A percentile compares a stretch with the other conserved stretches of the same genome.
phyloP scores from a whole-genome alignment of 164 flowering plant genomes.

The Hamamelis virginiana region DNA sequence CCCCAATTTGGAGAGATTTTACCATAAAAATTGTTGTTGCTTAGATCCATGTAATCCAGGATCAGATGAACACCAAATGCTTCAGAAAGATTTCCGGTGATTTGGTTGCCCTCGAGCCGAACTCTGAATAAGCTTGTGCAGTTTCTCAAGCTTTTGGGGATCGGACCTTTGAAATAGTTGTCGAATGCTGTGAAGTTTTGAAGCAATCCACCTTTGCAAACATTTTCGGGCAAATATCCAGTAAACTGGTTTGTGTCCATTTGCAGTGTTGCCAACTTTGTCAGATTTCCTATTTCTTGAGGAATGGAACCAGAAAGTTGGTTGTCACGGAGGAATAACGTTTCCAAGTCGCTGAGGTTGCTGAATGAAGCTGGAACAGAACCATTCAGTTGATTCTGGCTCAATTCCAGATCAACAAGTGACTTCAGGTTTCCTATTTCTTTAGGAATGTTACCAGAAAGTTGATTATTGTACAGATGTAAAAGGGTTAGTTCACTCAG shows the following conservation, averaged over 20 bases:
- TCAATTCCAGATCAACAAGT: constrained; percentile 4
- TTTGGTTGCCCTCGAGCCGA: constrained; percentile 15
- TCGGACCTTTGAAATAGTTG: constrained; percentile 14
- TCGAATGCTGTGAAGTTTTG: not conserved
- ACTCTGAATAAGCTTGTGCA: too few relatives aligned
- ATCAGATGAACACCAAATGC: constrained; percentile 16
- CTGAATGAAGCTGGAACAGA: constrained; percentile 16
- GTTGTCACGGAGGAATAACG: constrained; percentile 11
- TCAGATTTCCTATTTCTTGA: constrained; percentile 14
- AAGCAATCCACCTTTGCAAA: constrained; percentile 12
- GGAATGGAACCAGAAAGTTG: constrained; percentile 27
- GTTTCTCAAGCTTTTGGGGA: constrained; percentile 14
- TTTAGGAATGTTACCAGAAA: constrained; percentile 23
- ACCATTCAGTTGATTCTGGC: constrained; percentile 14
- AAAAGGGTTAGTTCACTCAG: not conserved
- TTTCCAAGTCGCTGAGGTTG: constrained; percentile 8
- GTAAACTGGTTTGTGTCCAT: constrained; percentile 12
- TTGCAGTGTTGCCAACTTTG: not conserved
- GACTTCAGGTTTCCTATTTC: constrained; percentile 16
- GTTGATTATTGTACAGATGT: constrained; percentile 8
- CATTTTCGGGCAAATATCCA: constrained; percentile 15
- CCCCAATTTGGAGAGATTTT: constrained; percentile 15
- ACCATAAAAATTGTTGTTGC: constrained; percentile 21
- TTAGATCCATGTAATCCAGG: constrained; percentile 14
- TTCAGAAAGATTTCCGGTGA: constrained; percentile 21